Base-by-base conservation (phyloP, 1,284 basidiomycete species). In the Boletus sp. region DNA sequence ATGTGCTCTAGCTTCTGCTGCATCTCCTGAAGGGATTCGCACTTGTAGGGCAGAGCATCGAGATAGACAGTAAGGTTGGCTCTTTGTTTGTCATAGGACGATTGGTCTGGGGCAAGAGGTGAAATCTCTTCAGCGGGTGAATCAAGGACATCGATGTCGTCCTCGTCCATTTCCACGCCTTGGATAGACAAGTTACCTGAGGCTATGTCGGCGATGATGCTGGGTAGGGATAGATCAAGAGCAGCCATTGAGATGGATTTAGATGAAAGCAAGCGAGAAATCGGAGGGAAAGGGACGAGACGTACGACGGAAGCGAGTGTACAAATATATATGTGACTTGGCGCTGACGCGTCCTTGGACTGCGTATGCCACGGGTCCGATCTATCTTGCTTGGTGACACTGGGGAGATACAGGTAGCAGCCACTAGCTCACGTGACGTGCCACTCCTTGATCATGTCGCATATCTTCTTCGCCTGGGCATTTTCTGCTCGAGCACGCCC, bases 21-120 rank as follows among this genome's bases (percentile, higher is more conserved):
- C 84, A 94, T 94, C 50, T 84, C 81, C 50, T 87, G 81, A 29
- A 81, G 64, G 10, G 82, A 72, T 66, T 95, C 92, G 68, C 82
- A 84, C 56, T 77, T 66, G 64, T 94, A 95, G 2, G 91, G 93
- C 41, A 94, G 61, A 17, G 81, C 75, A 58, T 77, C 71, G 52
- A 86, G 70, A 66, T 88, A 86, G 26, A 75, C 74, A 53, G 81
- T 74, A 34, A 89, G 72, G 42, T 77, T 70, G 23, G 72, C 74
- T 44, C 65, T 72, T 61, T 85, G 80, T 60, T 75, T 80, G 48
- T 82, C 82, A 50, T 65, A 66, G 13, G 58, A 65, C 9, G 65
- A 64, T 25, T 70, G 61, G 13, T 64, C 66, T 27, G 55, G 22
- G 17, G 43, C 8, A 20, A 56, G 48, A 33, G 44, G 22, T 7